Base-by-base conservation (phyloP, 306 rosid genomes). In the Biancaea sappan region DNA sequence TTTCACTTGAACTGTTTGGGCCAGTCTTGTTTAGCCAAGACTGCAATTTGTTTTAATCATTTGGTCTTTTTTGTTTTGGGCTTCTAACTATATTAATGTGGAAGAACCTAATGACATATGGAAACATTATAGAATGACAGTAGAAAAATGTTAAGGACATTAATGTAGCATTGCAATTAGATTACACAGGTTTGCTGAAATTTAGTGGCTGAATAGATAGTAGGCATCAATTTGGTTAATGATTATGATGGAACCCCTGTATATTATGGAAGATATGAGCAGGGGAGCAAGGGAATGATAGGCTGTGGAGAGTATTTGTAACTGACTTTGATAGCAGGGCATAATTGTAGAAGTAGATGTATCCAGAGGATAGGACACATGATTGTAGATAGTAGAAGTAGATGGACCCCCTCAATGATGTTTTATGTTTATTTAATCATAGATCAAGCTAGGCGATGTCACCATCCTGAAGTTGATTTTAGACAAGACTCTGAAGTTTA, bases 391-490 rank as follows among this genome's bases (percentile, higher is more conserved):
- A n/a, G n/a, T n/a, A n/a, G n/a, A n/a, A n/a, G n/a, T n/a, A n/a
- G n/a, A n/a, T n/a, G n/a, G n/a, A n/a, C n/a, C n/a, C n/a, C n/a
- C n/a, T 65, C 38, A 25, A 26, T 13, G 26, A 22, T 3, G 9
- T 14, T 8, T 18, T 41, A 12, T 50, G 57, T 53, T 53, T 26
- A 18, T 51, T 25, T 50, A 26, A 24, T 64, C 31, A 74, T 38
- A n/a, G 68, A 53, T 52, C 15, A 3, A 29, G 24, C 59, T 21
- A 25, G 13, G 56, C 40, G 50, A 58, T 15, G 44, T 31, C 38
- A 40, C 35, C 64, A 57, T 56, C 9, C 76, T 68, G 46, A 18
- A 62, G 66, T 79, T 8, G 48, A 40, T 26, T 35, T 64, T 10
- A 18, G 40, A 47, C 51, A 14, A 52, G 44, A 12, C 8, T 56